Percentiles rank a stretch among this genome's conserved stretches.
phyloP scores from a whole-genome alignment of 352 stramenopile species.

The Phytophthora litchii region DNA sequence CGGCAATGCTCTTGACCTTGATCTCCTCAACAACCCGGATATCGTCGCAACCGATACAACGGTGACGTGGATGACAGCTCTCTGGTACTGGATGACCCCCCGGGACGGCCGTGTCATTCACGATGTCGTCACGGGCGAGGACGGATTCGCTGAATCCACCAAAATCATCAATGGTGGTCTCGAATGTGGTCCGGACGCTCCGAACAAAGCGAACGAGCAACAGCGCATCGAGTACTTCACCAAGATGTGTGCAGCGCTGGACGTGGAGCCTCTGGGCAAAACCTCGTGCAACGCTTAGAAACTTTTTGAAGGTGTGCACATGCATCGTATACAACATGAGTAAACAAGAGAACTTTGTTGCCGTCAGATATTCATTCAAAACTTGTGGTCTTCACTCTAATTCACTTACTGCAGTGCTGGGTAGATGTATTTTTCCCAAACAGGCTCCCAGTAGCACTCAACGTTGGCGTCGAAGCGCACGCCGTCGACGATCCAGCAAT shows the following conservation, averaged over 20 bases:
- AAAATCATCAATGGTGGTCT: constrained; percentile 57
- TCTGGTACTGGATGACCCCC: constrained; percentile 63
- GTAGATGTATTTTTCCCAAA: constrained; percentile 91
- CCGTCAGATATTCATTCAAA: neutral
- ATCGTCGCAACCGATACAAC: constrained; percentile 38
- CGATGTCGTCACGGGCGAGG: constrained; percentile 38
- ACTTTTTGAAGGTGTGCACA: neutral
- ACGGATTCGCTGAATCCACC: constrained; percentile 51
- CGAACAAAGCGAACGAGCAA: constrained; percentile 43
- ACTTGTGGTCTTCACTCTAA: neutral
- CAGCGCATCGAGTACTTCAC: constrained; percentile 41
- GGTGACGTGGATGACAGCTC: constrained; percentile 51
- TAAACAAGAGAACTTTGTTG: constrained; percentile 3
- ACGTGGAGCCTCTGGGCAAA: constrained; percentile 38
- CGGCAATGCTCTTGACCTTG: constrained; percentile 39
- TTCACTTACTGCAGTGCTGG: constrained; percentile 10
- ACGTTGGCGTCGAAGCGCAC: constrained; percentile 81
- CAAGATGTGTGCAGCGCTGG: constrained; percentile 36
- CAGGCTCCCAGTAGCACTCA: constrained; percentile 57
- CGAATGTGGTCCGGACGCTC: constrained; percentile 45
- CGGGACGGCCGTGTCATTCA: constrained; percentile 47
- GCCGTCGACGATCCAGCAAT: constrained; percentile 48
- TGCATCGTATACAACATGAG: constrained; percentile 2
- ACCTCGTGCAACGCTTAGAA: constrained; percentile 43
- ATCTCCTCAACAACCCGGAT: constrained; percentile 45